A percentile compares a stretch with the other conserved stretches of the same genome.
phyloP scores from a whole-genome alignment of 2,329 filamentous ascomycete genomes.

The Boeremia lycopersici region DNA sequence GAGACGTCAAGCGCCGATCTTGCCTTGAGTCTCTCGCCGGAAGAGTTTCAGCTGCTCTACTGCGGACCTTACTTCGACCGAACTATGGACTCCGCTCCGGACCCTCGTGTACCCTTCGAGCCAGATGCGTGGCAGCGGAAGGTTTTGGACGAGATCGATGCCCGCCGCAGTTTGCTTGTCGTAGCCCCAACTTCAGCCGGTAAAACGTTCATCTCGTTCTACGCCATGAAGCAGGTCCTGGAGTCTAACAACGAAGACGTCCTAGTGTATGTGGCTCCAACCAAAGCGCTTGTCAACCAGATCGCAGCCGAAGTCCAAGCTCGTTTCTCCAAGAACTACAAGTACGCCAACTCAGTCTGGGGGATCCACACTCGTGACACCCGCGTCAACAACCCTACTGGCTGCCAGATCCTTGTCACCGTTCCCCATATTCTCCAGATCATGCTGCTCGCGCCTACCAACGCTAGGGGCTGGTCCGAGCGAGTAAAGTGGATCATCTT shows the following conservation, averaged over 20 bases:
- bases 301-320: constrained; percentile 80
- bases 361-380: constrained; percentile 79
- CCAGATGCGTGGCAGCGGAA: constrained; percentile 79
- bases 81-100: constrained; percentile 71
- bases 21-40: constrained; percentile 50
- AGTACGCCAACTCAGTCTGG: constrained; percentile 71
- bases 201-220: constrained; percentile 85
- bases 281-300: constrained; percentile 82
- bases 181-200: constrained; percentile 79
- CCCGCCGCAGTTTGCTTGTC: constrained; percentile 72
- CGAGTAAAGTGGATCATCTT: constrained; percentile 78
- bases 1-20: constrained; percentile 30
- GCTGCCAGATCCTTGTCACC: constrained; percentile 77
- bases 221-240: constrained; percentile 79
- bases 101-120: constrained; percentile 72
- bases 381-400: constrained; percentile 72
- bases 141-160: constrained; percentile 75
- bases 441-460: constrained; percentile 69
- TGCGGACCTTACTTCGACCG: constrained; percentile 77
- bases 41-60: constrained; percentile 70
- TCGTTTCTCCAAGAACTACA: constrained; percentile 71
- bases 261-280: constrained; percentile 79
- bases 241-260: constrained; percentile 71
- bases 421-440: constrained; percentile 81
- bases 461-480: constrained; percentile 71